These are phyloP conservation scores for Metarhizium humberi DNA, from an alignment of 2,329 filamentous ascomycete species.

Conservation along the genomic window DNA sequence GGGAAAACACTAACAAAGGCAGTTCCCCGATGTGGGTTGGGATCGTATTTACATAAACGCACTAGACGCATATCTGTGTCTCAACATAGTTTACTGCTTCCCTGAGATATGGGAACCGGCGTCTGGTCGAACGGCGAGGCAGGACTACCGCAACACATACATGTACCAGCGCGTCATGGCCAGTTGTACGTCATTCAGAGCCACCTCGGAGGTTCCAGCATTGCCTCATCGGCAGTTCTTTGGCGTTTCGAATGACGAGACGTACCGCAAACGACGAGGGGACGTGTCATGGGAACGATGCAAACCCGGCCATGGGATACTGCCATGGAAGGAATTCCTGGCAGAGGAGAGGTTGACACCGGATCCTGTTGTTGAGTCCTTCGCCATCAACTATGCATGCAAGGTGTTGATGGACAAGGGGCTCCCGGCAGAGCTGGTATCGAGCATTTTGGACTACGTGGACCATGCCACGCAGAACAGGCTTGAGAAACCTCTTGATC, in stretches of 20 bases:
- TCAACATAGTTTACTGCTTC: not conserved
- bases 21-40: not conserved
- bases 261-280: not conserved
- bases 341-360: not conserved
- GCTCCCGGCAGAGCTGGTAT: not conserved
- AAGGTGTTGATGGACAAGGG: not conserved
- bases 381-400: not conserved
- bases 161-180: not conserved
- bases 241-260: not conserved
- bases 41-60: not conserved
- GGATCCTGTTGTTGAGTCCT: not conserved
- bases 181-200: not conserved
- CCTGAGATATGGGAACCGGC: not conserved
- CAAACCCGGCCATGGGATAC: not conserved
- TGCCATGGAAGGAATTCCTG: not conserved
- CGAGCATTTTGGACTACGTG: not conserved
- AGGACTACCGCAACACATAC: not conserved
- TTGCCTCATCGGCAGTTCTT: not conserved
- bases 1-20: not conserved
- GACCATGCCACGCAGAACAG: not conserved
- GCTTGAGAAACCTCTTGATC: not conserved
- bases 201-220: not conserved
- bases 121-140: not conserved
- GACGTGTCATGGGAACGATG: not conserved
- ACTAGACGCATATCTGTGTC: not conserved